Conservation (phyloP, 2,329 filamentous ascomycete species). For the Sclerotinia sclerotiorum region DNA sequence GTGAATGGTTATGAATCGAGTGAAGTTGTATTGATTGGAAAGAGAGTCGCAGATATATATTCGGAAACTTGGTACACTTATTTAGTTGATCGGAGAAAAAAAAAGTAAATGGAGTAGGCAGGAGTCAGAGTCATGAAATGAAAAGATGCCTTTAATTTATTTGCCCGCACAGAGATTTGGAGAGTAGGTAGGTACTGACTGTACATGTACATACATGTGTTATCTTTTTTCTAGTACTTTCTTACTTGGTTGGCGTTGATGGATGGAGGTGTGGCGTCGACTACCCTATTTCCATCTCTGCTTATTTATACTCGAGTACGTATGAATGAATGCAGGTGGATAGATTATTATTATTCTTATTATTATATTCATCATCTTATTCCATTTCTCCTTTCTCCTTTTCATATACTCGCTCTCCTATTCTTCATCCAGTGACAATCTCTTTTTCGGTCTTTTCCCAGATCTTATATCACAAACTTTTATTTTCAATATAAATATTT, state of each 20-base stretch:
- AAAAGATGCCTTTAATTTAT: not conserved
- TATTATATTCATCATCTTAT: not conserved
- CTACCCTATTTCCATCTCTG: not conserved
- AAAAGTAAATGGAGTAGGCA: not conserved
- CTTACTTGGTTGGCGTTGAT: not conserved
- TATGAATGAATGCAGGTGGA: too few relatives aligned
- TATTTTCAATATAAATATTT: not conserved
- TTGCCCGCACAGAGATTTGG: too few relatives aligned
- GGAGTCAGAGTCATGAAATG: not conserved
- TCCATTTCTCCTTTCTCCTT: not conserved
- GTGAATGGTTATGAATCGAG: not conserved
- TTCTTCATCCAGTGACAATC: not conserved
- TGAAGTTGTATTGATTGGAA: not conserved
- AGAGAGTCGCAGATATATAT: not conserved
- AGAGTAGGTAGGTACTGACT: too few relatives aligned
- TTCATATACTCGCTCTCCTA: not conserved
- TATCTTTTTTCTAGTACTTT: not conserved
- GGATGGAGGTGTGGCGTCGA: not conserved
- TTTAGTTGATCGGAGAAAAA: too few relatives aligned
- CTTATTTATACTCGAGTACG: not conserved
- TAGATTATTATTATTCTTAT: not conserved
- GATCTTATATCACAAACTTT: not conserved
- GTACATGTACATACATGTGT: too few relatives aligned
- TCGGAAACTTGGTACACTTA: too few relatives aligned
- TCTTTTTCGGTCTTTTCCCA: not conserved